Conservation (phyloP, 2,329 filamentous ascomycete genomes). For the Exophiala lecanii-corni region DNA sequence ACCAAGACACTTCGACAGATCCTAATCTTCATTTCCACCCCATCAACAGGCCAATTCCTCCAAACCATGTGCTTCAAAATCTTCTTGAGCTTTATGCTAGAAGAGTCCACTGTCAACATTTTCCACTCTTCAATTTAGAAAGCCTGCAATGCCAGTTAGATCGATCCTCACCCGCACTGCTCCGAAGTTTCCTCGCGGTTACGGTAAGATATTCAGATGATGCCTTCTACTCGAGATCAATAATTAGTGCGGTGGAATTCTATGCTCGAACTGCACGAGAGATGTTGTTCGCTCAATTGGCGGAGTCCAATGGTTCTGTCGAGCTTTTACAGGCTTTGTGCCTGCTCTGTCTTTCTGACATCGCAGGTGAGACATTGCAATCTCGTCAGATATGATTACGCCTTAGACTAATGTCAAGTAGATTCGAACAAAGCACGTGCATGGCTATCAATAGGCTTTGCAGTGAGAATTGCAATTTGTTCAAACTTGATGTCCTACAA, state of each 20-base stretch:
- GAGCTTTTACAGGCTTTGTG: slow-evolving; percentile 19
- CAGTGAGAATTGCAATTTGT: slow-evolving; percentile 14
- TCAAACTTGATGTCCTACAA: slow-evolving; percentile 7
- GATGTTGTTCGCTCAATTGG: slow-evolving; percentile 11
- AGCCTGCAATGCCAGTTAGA: slow-evolving; percentile 21
- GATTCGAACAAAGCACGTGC: slow-evolving; percentile 18
- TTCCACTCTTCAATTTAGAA: slow-evolving; percentile 41
- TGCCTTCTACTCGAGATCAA: slow-evolving; percentile 22
- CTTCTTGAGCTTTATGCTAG: slow-evolving; percentile 42
- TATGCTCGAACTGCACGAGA: slow-evolving; percentile 33
- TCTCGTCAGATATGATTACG: too few species aligned
- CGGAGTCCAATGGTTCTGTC: slow-evolving; percentile 9
- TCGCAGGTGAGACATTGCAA: slow-evolving; percentile 17
- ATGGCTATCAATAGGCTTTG: slow-evolving; percentile 21
- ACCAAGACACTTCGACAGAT: neutral
- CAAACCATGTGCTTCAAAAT: slow-evolving; percentile 36
- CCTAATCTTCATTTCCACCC: slow-evolving; percentile 1
- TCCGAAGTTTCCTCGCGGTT: slow-evolving; percentile 39
- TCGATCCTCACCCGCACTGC: slow-evolving; percentile 39
- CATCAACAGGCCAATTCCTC: slow-evolving; percentile 30
- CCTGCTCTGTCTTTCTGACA: slow-evolving; percentile 19
- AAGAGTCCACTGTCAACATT: slow-evolving; percentile 49
- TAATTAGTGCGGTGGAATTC: slow-evolving; percentile 28
- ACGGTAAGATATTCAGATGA: slow-evolving; percentile 40
- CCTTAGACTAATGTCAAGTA: too few species aligned